A percentile compares a stretch with the other conserved stretches of the same genome.
These are phyloP conservation scores for Acanthamoeba polyphaga DNA, from an alignment of 208 protist genomes.

Conservation along the genomic window DNA sequence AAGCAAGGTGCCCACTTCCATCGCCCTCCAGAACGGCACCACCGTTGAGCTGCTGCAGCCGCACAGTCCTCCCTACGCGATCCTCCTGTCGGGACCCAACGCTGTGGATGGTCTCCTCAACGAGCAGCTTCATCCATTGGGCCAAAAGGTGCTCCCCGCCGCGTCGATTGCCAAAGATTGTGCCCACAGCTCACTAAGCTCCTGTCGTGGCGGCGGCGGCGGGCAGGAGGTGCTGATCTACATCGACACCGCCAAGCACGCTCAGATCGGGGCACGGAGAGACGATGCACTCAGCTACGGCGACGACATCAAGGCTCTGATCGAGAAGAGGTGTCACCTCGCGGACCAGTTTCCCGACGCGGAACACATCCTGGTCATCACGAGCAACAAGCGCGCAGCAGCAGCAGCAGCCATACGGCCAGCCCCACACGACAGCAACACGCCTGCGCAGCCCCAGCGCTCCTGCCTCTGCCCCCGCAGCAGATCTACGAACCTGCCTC, in stretches of 20 bases:
- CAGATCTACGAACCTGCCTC: neutral
- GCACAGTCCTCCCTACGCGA: neutral
- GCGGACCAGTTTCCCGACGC: neutral
- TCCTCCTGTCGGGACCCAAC: neutral
- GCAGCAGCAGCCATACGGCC: neutral
- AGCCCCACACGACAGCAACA: neutral
- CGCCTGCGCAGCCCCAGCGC: neutral
- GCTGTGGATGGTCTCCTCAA: neutral
- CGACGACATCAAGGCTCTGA: neutral
- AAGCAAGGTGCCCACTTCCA: no score
- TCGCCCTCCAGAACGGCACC: neutral
- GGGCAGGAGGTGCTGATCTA: neutral
- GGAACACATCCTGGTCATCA: constrained; percentile 7
- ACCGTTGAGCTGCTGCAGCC: no score
- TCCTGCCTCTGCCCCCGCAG: no score
- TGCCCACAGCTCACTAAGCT: neutral
- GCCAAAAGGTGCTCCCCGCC: neutral
- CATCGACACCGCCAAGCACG: neutral
- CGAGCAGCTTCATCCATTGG: neutral
- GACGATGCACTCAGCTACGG: neutral
- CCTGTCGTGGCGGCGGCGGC: neutral
- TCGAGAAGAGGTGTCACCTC: neutral
- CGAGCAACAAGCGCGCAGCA: neutral
- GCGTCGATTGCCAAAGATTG: no score
- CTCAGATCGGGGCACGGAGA: neutral